These are phyloP conservation scores for Barnettozyma pratensis DNA, from an alignment of 805 yeast genomes.

Conservation along the genomic window DNA sequence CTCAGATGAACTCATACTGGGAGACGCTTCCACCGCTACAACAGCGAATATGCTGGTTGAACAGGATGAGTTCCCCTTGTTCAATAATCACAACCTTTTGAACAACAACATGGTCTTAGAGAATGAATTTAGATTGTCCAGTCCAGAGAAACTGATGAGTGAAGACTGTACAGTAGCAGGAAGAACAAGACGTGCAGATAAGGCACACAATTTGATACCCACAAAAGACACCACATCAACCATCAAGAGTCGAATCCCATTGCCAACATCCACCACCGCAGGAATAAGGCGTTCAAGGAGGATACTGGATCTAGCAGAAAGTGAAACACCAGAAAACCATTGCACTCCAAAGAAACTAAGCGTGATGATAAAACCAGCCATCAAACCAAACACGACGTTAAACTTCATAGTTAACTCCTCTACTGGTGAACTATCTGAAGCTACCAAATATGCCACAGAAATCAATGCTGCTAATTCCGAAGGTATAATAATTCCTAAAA, in stretches of 20 bases:
- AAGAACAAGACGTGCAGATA: neutral
- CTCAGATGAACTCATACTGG: too few relatives aligned
- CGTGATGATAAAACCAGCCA: slow-evolving; percentile 9
- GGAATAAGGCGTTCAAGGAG: slow-evolving; percentile 21
- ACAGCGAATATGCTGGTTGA: too few relatives aligned
- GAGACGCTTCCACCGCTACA: too few relatives aligned
- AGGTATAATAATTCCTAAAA: slow-evolving; percentile 59
- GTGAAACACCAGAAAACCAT: neutral
- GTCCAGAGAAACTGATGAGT: slow-evolving; percentile 3
- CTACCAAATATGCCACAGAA: slow-evolving; percentile 66
- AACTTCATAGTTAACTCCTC: slow-evolving; percentile 57
- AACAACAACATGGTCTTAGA: slow-evolving; percentile 2
- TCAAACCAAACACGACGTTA: slow-evolving; percentile 11
- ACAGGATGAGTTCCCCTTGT: slow-evolving; percentile 9
- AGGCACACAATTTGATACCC: too few relatives aligned
- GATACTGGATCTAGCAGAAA: slow-evolving; percentile 1
- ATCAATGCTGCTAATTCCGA: slow-evolving; percentile 56
- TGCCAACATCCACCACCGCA: slow-evolving; percentile 7
- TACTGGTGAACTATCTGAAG: slow-evolving; percentile 56
- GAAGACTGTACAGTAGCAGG: neutral
- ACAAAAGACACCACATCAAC: neutral
- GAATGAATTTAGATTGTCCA: slow-evolving; percentile 3
- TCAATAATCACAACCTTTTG: neutral
- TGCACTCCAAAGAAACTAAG: slow-evolving; percentile 19
- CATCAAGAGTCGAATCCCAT: slow-evolving; percentile 18